Percentiles rank a stretch among this genome's conserved stretches.
These are phyloP conservation scores for Papiliotrema flavescens DNA, from an alignment of 1,284 basidiomycete species.

Conservation along the genomic window DNA sequence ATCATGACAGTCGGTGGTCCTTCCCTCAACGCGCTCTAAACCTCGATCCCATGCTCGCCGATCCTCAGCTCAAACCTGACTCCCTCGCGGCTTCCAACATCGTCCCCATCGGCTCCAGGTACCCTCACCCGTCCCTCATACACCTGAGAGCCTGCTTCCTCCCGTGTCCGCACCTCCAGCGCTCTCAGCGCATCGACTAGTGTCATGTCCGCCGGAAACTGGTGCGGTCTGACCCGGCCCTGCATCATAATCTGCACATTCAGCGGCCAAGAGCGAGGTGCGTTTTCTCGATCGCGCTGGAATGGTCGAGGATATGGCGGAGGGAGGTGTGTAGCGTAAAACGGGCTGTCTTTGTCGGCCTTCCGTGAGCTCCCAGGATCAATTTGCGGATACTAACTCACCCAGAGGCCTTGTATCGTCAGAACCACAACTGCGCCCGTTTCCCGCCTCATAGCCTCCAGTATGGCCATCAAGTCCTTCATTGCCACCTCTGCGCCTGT, in stretches of 20 bases:
- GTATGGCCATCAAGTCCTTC: constrained; percentile 33
- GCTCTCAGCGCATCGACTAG: constrained; percentile 34
- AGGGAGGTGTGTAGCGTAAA: constrained; percentile 35
- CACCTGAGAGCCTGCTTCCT: constrained; percentile 5
- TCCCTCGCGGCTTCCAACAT: too few relatives aligned
- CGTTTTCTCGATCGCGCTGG: not conserved
- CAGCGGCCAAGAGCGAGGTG: constrained; percentile 24
- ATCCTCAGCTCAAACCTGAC: too few relatives aligned
- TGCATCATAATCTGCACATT: constrained; percentile 37
- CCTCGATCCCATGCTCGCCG: too few relatives aligned
- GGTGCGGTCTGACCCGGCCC: constrained; percentile 22
- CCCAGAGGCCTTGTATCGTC: constrained; percentile 39
- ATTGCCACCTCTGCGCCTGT: constrained; percentile 28
- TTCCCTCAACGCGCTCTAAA: too few relatives aligned
- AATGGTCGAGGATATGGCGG: constrained; percentile 39
- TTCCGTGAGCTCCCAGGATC: not conserved
- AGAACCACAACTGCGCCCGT: constrained; percentile 38
- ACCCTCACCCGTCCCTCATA: constrained; percentile 30
- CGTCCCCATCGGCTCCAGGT: constrained; percentile 11
- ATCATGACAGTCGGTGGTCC: not conserved
- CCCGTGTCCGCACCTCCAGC: constrained; percentile 6
- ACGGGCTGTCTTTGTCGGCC: constrained; percentile 19
- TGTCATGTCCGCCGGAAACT: constrained; percentile 35
- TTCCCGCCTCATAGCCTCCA: constrained; percentile 34
- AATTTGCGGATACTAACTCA: constrained; percentile 11